Conservation (phyloP, 768 basidiomycete species). For the Auricularia sp. region DNA sequence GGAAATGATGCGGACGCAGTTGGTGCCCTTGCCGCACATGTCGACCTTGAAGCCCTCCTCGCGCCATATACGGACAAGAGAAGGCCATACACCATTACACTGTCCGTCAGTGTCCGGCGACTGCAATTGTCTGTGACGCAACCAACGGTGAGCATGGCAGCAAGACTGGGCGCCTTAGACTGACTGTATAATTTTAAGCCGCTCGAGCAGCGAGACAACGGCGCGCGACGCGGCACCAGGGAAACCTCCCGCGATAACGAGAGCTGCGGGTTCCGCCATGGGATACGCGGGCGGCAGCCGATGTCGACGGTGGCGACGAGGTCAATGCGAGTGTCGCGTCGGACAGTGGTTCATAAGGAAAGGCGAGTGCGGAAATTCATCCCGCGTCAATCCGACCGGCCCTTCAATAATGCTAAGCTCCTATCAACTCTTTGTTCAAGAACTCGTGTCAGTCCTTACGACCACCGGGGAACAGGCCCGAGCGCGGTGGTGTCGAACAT, state of each 20-base stretch:
- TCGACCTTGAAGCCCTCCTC: conserved; percentile 90
- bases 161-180: conserved; percentile 18
- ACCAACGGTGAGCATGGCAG: background rate
- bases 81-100: conserved; percentile 81
- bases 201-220: conserved; percentile 83
- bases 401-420: no score
- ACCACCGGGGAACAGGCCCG: no score
- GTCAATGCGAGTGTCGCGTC: no score
- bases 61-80: conserved; percentile 79
- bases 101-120: conserved; percentile 48
- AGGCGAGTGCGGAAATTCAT: no score
- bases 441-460: no score
- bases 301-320: no score
- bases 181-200: conserved; percentile 94
- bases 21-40: conserved; percentile 91
- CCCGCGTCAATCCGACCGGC: no score
- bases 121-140: conserved; percentile 71
- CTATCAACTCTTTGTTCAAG: no score
- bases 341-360: no score
- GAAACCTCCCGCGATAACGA: conserved; percentile 39
- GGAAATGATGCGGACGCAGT: conserved; percentile 86
- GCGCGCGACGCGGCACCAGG: conserved; percentile 71
- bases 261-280: conserved; percentile 23
- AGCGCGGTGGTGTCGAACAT: no score
- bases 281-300: no score